Evolutionary conservation across 1,284 basidiomycete species (phyloP), one percentile per base, ranked within the genome.

Genomic region (Heterobasidion parviporum): DNA sequence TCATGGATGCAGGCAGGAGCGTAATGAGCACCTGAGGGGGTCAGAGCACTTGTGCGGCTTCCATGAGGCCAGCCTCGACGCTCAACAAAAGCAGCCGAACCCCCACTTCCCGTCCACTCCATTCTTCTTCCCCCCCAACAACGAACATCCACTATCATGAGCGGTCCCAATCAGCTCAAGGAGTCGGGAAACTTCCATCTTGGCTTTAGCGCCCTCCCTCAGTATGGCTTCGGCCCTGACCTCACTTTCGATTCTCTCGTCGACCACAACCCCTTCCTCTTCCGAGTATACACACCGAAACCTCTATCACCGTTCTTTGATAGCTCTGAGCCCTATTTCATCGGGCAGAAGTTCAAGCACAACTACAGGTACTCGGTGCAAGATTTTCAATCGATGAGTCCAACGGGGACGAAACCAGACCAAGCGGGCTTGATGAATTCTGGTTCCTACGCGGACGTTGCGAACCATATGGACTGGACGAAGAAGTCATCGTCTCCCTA

Each of bases 271-370:
- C 82, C 76, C 38, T 89, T 87, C 69, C 76, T 89, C 62, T 89
- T 86, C 72, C 85, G 87, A 44, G 81, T 89, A 12, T 82, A 89
- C 66, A 87, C 87, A 32, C 87, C 87, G 33, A 87, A 81, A 63
- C 72, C 77, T 54, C 72, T 72, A 43, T 75, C 80, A 1, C 77
- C 79, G 26, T 74, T 75, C 61, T 70, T 74, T 61, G 79, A 82
- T 63, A 70, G 74, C 57, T 68, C 72, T 14, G 79, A 85, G 64
- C 76, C 81, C 6, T 83, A 76, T 64, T 87, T 89, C 59, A 68
- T 86, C 54, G 84, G 82, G 34, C 78, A 79, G 52, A 79, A 76
- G 64, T 89, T 84, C 67, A 72, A 83, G 59, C 73, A 77, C 49
- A 71, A 70, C 55, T 78, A 74, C 58, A 44, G 62, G 56, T 51